These are phyloP conservation scores for Kodamaea kaohsiungensis DNA, from an alignment of 805 yeast species.

Conservation along the genomic window DNA sequence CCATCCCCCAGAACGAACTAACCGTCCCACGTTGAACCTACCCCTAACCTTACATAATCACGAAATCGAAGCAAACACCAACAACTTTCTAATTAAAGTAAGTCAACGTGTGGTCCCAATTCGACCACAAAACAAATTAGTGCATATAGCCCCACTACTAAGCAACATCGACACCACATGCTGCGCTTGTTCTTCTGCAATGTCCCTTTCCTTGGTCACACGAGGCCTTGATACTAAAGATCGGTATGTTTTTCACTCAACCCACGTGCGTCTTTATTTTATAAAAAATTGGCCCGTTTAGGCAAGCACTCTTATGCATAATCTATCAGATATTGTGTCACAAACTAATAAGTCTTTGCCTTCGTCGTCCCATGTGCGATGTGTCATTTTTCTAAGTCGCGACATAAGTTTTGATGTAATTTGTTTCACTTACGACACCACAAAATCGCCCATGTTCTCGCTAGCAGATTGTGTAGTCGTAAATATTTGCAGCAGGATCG, in stretches of 20 bases:
- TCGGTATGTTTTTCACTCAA: neutral
- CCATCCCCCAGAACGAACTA: neutral
- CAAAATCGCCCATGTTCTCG: neutral
- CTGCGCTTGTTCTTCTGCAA: neutral
- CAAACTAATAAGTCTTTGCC: neutral
- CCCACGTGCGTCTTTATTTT: conserved; percentile 7
- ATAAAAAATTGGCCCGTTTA: neutral
- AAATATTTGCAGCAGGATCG: neutral
- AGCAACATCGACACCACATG: neutral
- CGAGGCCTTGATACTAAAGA: conserved; percentile 2
- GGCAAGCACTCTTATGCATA: conserved; percentile 7
- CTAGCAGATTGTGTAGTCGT: neutral
- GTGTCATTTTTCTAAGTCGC: neutral
- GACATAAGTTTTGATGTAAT: neutral
- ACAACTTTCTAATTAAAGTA: conserved; percentile 7
- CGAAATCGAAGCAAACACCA: neutral
- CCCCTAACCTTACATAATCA: conserved; percentile 7
- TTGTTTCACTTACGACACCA: neutral
- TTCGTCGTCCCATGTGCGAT: neutral
- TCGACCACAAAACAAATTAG: neutral
- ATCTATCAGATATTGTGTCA: neutral
- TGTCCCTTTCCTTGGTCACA: conserved; percentile 4
- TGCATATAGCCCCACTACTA: neutral
- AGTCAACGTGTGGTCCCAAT: conserved; percentile 12
- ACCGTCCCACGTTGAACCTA: conserved; percentile 10